Evolutionary conservation across 345 rosid species (phyloP).

Genomic region (Rhizophora apiculata): DNA sequence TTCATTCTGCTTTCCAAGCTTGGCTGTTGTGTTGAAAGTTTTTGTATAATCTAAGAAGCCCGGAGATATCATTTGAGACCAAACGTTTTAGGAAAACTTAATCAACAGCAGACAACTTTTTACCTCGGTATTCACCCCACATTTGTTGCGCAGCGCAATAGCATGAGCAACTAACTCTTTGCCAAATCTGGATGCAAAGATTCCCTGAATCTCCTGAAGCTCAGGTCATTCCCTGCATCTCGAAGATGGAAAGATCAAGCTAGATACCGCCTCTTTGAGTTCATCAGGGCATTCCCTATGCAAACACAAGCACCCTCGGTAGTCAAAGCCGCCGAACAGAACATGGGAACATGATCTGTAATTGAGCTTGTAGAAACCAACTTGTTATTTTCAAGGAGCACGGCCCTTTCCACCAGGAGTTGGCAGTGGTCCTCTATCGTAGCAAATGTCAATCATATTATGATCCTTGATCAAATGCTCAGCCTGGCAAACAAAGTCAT

Average conservation of each 20-base stretch:
- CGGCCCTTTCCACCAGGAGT: conserved; percentile 34
- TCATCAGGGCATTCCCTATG: conserved; percentile 51
- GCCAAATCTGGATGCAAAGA: conserved; percentile 32
- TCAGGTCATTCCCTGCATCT: conserved; percentile 60
- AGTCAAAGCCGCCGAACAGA: too few species aligned
- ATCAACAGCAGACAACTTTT: background rate
- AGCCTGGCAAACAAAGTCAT: conserved; percentile 27
- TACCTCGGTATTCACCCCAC: conserved; percentile 48
- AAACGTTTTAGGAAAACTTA: background rate
- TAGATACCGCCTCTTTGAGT: conserved; percentile 45
- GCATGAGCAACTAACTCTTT: conserved; percentile 38
- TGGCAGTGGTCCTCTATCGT: conserved; percentile 49
- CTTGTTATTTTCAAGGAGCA: conserved; percentile 38
- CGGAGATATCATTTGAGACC: background rate
- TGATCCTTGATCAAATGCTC: conserved; percentile 44
- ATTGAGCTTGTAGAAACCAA: conserved; percentile 7
- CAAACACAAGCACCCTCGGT: background rate
- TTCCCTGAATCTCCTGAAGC: conserved; percentile 37
- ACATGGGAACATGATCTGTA: background rate
- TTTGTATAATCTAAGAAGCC: conserved; percentile 40
- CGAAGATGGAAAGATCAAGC: conserved; percentile 57
- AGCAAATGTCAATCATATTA: conserved; percentile 37
- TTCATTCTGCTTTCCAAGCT: conserved; percentile 40
- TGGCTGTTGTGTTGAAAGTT: conserved; percentile 36
- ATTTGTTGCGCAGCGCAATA: conserved; percentile 35